These are phyloP conservation scores for Ganoderma resinaceum DNA, from an alignment of 1,284 basidiomycete species.

Conservation along the genomic window DNA sequence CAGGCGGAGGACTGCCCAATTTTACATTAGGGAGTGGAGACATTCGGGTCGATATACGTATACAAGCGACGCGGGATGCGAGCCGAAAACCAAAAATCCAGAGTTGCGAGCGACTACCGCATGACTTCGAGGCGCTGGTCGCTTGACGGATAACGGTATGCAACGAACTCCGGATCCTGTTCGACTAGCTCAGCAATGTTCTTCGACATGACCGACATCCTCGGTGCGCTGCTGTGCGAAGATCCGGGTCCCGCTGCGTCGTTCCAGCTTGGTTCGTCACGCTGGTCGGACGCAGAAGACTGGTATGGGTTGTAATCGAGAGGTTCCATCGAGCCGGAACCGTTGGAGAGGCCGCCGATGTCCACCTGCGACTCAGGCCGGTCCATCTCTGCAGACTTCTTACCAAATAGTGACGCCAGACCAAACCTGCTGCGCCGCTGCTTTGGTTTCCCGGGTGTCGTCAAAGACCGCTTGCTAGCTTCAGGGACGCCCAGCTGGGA, in stretches of 20 bases:
- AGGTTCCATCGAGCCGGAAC: conserved; percentile 28
- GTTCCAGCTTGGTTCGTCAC: conserved; percentile 46
- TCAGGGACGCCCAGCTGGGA: conserved; percentile 59
- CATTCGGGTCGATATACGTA: conserved; percentile 16
- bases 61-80: conserved; percentile 5
- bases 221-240: conserved; percentile 45
- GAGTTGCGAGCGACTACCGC: conserved; percentile 44
- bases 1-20: conserved; percentile 2
- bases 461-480: conserved; percentile 44
- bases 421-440: conserved; percentile 59
- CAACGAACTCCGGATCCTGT: conserved; percentile 81
- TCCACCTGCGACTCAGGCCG: conserved; percentile 11
- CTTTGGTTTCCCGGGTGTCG: conserved; percentile 42
- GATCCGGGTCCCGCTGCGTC: conserved; percentile 45
- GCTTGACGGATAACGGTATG: conserved; percentile 82
- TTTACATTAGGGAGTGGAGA: conserved; percentile 24
- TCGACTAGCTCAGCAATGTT: conserved; percentile 78
- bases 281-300: conserved; percentile 43
- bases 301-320: conserved; percentile 39
- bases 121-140: conserved; percentile 62
- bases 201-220: conserved; percentile 70
- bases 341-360: conserved; percentile 18
- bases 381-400: conserved; percentile 12
- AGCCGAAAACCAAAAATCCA: conserved; percentile 7
- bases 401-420: conserved; percentile 65